Evolutionary conservation across 1,139 yeast species (phyloP), one percentile per base, ranked within the genome.

Genomic region (Geotrichum cucujoidarum): DNA sequence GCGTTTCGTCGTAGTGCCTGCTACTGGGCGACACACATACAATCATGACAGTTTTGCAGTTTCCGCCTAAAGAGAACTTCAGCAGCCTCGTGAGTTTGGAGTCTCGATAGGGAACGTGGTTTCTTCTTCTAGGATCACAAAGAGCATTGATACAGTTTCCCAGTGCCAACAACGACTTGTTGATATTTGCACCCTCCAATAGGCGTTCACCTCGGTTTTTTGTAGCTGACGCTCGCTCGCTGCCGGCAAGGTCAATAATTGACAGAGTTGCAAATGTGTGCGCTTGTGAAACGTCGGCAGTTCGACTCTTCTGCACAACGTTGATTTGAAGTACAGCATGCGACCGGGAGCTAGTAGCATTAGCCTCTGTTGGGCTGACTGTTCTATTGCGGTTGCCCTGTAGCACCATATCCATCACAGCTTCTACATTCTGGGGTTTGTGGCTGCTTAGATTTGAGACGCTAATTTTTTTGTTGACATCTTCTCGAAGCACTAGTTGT

Each of bases 131-230:
- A 1, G 81, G 80, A 59, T 82, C 92, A 67, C 95, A 87, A 45
- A 89, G 71, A 1, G 97, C 96, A 64, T 88, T 89, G 55, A 92
- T 90, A 65, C 97, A 90, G 62, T 89, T 90, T 0, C 97, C 97
- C 45, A 92, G 71, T 0, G 97, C 96, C 47, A 90, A 69, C 42
- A 90, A 69, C 0, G 96, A 88, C 61, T 82, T 80, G 68, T 90
- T 90, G 59, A 90, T 90, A 63, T 87, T 87, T n/a, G 97, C 97
- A 25, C 97, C 97, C 63, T 90, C 97, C 53, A 80, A 76, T 8
- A 90, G 70, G 47, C 95, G 68, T 21, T 75, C 77, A 0, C 97
- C 97, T 50, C 88, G 68, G 63, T 89, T 90, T 56, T 78, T 80
- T 0, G 97, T 88, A 0, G 95, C 85, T 1, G 94, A 82, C 0